These are phyloP conservation scores for Eucalyptus camaldulensis DNA, from an alignment of 345 rosid genomes.

Conservation along the genomic window DNA sequence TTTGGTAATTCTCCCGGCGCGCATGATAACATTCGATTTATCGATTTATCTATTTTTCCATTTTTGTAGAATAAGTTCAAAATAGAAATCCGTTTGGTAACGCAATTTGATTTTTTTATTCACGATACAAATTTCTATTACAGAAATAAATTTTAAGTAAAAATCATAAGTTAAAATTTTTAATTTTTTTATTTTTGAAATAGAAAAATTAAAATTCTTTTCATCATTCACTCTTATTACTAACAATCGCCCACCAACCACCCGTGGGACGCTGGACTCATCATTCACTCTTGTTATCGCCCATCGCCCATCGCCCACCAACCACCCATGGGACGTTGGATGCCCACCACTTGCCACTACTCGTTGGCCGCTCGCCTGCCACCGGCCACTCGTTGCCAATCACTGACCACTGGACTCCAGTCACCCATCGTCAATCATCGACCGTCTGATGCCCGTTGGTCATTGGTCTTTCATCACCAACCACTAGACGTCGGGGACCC, in stretches of 20 bases:
- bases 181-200: accelerated
- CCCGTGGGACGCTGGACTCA: accelerated
- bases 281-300: accelerated
- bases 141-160: accelerated
- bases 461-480: accelerated
- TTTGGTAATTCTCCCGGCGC: too few relatives aligned
- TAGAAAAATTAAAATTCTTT: accelerated
- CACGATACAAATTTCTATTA: accelerated
- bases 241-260: accelerated
- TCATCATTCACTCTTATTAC: accelerated
- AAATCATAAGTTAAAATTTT: too few relatives aligned
- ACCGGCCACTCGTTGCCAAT: accelerated
- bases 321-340: accelerated
- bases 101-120: too few relatives aligned
- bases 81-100: accelerated
- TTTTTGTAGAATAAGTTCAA: accelerated
- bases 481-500: accelerated
- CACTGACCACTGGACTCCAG: accelerated
- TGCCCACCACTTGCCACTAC: accelerated
- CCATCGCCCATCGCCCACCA: accelerated
- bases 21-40: accelerated
- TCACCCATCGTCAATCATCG: accelerated
- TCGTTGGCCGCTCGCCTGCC: accelerated
- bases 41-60: accelerated
- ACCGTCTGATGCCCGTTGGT: accelerated